phyloP scores from a whole-genome alignment of 2,329 filamentous ascomycete genomes.

The Nectriaceae sp. region DNA sequence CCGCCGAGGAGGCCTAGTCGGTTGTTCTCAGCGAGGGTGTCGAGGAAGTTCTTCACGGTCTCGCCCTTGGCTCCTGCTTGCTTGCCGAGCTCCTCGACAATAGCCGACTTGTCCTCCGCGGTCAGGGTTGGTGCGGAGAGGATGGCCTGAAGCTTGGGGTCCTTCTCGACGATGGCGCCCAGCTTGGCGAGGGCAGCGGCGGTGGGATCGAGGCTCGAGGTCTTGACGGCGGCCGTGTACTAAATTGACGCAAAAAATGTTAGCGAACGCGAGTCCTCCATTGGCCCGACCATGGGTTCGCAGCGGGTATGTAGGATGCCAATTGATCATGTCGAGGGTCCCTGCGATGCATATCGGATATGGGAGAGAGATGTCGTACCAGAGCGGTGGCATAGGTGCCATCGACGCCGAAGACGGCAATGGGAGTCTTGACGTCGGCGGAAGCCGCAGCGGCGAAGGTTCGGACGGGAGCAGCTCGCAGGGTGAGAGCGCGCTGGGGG shows the following conservation, averaged over 20 bases:
- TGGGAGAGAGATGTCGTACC: slow-evolving; percentile 60
- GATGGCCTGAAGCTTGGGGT: slow-evolving; percentile 77
- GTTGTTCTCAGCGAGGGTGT: slow-evolving; percentile 94
- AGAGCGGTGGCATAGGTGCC: slow-evolving; percentile 98
- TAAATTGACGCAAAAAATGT: slow-evolving; percentile 48
- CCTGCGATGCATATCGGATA: slow-evolving; percentile 5
- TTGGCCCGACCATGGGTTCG: slow-evolving; percentile 18
- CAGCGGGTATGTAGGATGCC: slow-evolving; percentile 15
- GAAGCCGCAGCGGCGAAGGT: slow-evolving; percentile 79
- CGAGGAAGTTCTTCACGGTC: slow-evolving; percentile 92
- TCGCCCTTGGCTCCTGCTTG: slow-evolving; percentile 72
- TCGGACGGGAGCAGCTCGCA: slow-evolving; percentile 60
- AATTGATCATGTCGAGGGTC: slow-evolving; percentile 21
- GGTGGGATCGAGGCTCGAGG: slow-evolving; percentile 79
- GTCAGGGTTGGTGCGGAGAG: slow-evolving; percentile 80
- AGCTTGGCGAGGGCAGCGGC: slow-evolving; percentile 78
- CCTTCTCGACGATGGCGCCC: slow-evolving; percentile 72
- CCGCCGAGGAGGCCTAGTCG: slow-evolving; percentile 79
- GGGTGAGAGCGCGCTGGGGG: slow-evolving; percentile 56
- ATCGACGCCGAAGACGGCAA: slow-evolving; percentile 92
- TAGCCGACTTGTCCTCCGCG: slow-evolving; percentile 77
- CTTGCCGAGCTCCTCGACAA: slow-evolving; percentile 88
- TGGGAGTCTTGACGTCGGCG: slow-evolving; percentile 76
- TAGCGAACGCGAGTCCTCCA: slow-evolving; percentile 24
- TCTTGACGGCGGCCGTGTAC: slow-evolving; percentile 96